Conservation (phyloP, 352 stramenopile species). For the Thraustochytrium sp. region DNA sequence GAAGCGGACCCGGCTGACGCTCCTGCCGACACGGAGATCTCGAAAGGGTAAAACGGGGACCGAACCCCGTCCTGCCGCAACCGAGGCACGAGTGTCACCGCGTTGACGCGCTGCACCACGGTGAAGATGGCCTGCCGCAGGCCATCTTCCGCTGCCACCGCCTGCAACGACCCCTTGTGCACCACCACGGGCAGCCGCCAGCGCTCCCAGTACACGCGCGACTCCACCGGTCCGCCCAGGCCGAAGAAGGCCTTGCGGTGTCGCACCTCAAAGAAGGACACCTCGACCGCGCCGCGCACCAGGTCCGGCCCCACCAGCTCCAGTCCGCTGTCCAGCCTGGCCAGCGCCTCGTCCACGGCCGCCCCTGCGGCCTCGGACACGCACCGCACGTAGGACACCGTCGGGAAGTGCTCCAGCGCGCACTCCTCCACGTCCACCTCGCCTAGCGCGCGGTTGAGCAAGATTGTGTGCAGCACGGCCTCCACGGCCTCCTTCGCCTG, state of each 20-base stretch:
- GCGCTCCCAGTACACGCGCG: background rate
- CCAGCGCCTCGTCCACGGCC: constrained; percentile 7
- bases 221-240: background rate
- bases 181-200: constrained; percentile 24
- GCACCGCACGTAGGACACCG: background rate
- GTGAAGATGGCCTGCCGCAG: background rate
- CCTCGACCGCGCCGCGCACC: background rate
- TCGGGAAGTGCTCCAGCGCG: background rate
- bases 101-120: background rate
- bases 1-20: too few relatives aligned
- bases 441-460: constrained; percentile 5
- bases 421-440: background rate
- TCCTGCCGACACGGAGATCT: background rate
- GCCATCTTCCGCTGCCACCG: background rate
- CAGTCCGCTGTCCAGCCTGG: background rate
- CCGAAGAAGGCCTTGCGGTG: background rate
- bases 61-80: background rate
- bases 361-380: background rate
- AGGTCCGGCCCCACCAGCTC: background rate
- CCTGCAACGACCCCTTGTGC: constrained; percentile 11
- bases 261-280: background rate
- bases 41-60: background rate
- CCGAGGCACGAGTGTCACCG: background rate
- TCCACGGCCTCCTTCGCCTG: background rate
- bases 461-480: constrained; percentile 7